These are phyloP conservation scores for Primulina eburnea DNA, from an alignment of 257 asterid species.

Conservation along the genomic window DNA sequence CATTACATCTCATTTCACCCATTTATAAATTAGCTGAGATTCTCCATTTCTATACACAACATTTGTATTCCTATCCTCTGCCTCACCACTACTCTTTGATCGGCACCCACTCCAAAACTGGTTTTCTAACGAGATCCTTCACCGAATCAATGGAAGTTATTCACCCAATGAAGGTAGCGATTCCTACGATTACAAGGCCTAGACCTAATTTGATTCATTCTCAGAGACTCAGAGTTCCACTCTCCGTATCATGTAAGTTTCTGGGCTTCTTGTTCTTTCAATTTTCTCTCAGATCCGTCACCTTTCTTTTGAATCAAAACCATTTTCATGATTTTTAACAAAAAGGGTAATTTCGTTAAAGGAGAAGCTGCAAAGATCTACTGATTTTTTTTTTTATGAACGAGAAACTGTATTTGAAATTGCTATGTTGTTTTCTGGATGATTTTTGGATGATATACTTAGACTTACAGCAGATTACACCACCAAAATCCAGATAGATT, in stretches of 20 bases:
- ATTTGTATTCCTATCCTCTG: neutral
- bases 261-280: too few species aligned
- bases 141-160: conserved; percentile 34
- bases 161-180: conserved; percentile 34
- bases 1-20: neutral
- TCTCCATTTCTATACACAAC: neutral
- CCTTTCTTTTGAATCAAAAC: too few species aligned
- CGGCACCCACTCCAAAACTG: neutral
- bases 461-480: neutral
- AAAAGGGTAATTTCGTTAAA: too few species aligned
- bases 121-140: too few species aligned
- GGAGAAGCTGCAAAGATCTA: neutral
- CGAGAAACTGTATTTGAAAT: too few species aligned
- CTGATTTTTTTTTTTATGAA: neutral
- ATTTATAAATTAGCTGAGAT: neutral
- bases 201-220: conserved; percentile 25
- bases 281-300: too few species aligned
- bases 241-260: conserved; percentile 27
- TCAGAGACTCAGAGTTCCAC: conserved; percentile 33
- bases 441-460: neutral
- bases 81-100: neutral
- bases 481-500: conserved; percentile 5
- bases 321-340: too few species aligned
- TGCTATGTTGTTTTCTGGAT: neutral
- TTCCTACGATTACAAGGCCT: conserved; percentile 29